Evolutionary conservation across 106 monocot species (phyloP).

Genomic region (Dendrobium officinale): DNA sequence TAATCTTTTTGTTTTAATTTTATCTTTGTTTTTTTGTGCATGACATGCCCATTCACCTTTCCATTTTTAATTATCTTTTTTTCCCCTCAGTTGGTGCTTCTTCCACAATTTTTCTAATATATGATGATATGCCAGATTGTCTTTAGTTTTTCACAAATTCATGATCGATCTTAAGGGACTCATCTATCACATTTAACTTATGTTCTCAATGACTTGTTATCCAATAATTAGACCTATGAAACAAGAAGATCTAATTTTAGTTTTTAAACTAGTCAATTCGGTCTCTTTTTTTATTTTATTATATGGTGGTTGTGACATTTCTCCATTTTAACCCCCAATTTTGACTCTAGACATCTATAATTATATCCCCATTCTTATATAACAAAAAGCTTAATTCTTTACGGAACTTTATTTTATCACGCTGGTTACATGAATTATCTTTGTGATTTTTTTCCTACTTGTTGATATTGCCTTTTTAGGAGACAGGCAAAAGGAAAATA

Average conservation of each 20-base stretch:
- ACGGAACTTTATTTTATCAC: not conserved
- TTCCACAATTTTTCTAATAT: not conserved
- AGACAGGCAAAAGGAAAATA: conserved; percentile 63
- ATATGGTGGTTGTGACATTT: not conserved
- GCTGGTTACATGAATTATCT: not conserved
- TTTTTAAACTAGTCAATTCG: not conserved
- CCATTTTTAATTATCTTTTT: no score
- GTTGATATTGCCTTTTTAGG: conserved; percentile 32
- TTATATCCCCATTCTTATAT: not conserved
- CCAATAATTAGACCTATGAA: not conserved
- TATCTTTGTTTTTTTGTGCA: no score
- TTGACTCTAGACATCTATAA: not conserved
- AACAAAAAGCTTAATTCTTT: not conserved
- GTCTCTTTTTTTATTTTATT: not conserved
- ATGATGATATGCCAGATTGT: not conserved
- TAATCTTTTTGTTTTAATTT: no score
- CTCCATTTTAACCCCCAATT: not conserved
- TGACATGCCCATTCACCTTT: no score
- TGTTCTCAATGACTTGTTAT: not conserved
- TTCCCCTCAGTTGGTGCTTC: no score
- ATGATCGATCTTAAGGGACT: not conserved
- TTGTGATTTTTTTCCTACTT: not conserved
- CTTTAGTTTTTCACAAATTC: not conserved
- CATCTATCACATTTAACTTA: not conserved
- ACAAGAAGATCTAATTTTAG: not conserved